A percentile compares a stretch with the other conserved stretches of the same genome.
These are phyloP conservation scores for Graphilbum sp. DNA, from an alignment of 2,329 filamentous ascomycete genomes.

Conservation along the genomic window DNA sequence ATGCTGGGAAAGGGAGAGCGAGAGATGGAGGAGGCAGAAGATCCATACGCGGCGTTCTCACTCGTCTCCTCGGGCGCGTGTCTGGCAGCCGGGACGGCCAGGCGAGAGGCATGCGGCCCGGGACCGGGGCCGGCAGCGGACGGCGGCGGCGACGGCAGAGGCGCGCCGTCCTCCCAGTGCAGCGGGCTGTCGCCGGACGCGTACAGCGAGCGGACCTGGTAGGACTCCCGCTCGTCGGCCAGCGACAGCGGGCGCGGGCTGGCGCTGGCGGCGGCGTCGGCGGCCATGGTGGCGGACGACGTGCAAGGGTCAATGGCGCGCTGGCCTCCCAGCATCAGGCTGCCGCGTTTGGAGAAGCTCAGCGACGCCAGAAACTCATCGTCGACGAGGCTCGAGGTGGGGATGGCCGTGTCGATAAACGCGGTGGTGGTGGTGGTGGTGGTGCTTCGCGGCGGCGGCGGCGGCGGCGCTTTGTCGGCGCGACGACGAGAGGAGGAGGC, in stretches of 20 bases:
- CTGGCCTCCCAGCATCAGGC: conserved; percentile 42
- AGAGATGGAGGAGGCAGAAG: background rate
- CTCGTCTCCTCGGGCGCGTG: background rate
- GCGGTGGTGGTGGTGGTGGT: conserved; percentile 2
- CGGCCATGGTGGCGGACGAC: conserved; percentile 3
- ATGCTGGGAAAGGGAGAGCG: background rate
- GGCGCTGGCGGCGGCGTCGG: conserved; percentile 1
- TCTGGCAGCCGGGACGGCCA: background rate
- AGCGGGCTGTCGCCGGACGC: conserved; percentile 36
- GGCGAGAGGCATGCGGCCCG: background rate
- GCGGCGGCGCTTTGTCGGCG: too few relatives aligned
- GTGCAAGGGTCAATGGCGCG: conserved; percentile 10
- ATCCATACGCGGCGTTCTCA: conserved; percentile 2
- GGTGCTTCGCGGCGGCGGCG: conserved; percentile 29
- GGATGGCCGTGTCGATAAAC: conserved; percentile 34
- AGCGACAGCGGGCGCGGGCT: conserved; percentile 25
- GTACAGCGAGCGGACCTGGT: conserved; percentile 53
- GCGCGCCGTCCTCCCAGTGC: conserved; percentile 32
- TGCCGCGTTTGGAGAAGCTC: conserved; percentile 47
- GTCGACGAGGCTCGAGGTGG: conserved; percentile 38
- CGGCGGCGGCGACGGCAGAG: background rate
- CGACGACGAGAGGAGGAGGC: too few relatives aligned
- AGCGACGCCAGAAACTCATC: conserved; percentile 40
- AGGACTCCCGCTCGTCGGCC: conserved; percentile 45
- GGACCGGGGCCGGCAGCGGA: background rate